Percentiles rank a stretch among this genome's conserved stretches.
Evolutionary conservation across 768 basidiomycete genomes (phyloP).

Genomic region (Xerocomus brunneocitrinus): DNA sequence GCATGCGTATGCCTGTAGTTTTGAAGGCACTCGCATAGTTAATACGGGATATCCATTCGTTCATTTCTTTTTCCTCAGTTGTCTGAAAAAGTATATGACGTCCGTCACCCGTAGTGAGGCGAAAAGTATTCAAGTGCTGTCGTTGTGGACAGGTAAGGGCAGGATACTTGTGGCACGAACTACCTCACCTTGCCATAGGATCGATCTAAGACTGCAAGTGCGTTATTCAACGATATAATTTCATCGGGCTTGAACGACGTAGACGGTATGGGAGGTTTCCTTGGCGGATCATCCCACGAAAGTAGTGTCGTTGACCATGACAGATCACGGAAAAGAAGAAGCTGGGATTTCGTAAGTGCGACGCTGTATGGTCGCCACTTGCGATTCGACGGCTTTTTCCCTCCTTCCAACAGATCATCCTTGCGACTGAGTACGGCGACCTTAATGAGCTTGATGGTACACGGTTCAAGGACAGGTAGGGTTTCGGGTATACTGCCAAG

Average conservation of each 20-base stretch:
- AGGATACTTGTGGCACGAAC: background rate
- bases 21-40: slow-evolving; percentile 96
- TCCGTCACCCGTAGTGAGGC: slow-evolving; percentile 70
- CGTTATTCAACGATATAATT: slow-evolving; percentile 68
- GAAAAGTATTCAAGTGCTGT: slow-evolving; percentile 66
- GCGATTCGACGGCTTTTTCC: slow-evolving; percentile 67
- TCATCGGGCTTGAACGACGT: slow-evolving; percentile 76
- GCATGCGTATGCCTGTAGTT: slow-evolving; percentile 76
- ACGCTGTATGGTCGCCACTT: slow-evolving; percentile 91
- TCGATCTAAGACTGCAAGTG: slow-evolving; percentile 76
- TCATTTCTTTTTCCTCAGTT: slow-evolving; percentile 62
- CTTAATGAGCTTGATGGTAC: slow-evolving; percentile 69
- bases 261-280: slow-evolving; percentile 36
- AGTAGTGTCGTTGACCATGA: slow-evolving; percentile 48
- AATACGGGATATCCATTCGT: slow-evolving; percentile 86
- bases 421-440: slow-evolving; percentile 78
- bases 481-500: slow-evolving; percentile 26
- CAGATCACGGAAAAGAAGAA: slow-evolving; percentile 83
- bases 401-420: slow-evolving; percentile 71
- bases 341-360: slow-evolving; percentile 82
- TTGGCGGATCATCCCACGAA: slow-evolving; percentile 37
- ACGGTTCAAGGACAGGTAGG: slow-evolving; percentile 30
- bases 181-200: slow-evolving; percentile 67
- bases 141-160: slow-evolving; percentile 1
- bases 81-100: slow-evolving; percentile 82